Evolutionary conservation across 2,329 filamentous ascomycete genomes (phyloP).

Genomic region (Arthroderma sp.): DNA sequence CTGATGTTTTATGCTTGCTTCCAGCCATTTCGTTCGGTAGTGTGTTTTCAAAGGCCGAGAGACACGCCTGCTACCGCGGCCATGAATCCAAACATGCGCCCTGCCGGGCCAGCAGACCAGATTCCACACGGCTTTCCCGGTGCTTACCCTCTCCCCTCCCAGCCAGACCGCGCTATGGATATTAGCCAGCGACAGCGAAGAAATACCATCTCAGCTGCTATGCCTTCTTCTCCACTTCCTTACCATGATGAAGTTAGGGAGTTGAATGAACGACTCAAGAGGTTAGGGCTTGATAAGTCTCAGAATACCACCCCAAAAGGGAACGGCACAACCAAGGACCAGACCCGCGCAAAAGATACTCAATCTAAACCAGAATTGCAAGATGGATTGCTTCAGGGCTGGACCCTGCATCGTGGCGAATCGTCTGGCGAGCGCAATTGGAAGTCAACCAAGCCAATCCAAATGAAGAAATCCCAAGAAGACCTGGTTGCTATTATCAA

Average conservation of each 20-base stretch:
- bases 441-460: slow-evolving; percentile 17
- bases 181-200: background rate
- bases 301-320: slow-evolving; percentile 1
- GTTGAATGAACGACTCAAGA: slow-evolving; percentile 6
- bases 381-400: slow-evolving; percentile 12
- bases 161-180: background rate
- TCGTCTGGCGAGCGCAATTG: slow-evolving; percentile 18
- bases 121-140: background rate
- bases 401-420: slow-evolving; percentile 23
- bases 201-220: background rate
- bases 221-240: background rate
- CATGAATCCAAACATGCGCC: background rate
- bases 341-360: background rate
- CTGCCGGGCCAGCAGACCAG: no score
- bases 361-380: slow-evolving; percentile 13
- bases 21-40: no score
- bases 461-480: slow-evolving; percentile 20
- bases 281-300: slow-evolving; percentile 4
- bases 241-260: slow-evolving; percentile 3
- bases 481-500: slow-evolving; percentile 20
- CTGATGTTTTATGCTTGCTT: no score
- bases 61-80: background rate
- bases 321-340: slow-evolving; percentile 1
- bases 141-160: background rate
- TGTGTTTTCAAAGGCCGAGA: no score